A percentile compares a stretch with the other conserved stretches of the same genome.
These are phyloP conservation scores for Tieghemiomyces parasiticus DNA, from an alignment of 192 early-diverging fungal genomes.

Conservation along the genomic window DNA sequence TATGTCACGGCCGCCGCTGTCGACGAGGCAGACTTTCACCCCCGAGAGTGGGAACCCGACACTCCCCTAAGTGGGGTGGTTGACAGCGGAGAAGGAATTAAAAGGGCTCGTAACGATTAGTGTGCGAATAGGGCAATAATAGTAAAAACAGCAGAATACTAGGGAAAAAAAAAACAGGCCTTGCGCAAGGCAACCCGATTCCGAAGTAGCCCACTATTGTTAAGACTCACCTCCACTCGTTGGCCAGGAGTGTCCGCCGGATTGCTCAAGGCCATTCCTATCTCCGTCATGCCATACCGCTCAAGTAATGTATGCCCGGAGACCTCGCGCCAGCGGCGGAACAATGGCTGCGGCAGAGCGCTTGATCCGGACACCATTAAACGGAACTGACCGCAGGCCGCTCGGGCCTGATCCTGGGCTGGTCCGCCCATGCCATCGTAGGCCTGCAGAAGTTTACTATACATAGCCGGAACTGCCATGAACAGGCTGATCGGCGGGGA, in stretches of 20 bases:
- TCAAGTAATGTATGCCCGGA: conserved; percentile 64
- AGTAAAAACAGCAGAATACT: too few relatives aligned
- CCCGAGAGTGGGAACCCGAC: conserved; percentile 64
- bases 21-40: conserved; percentile 42
- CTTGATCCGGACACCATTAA: conserved; percentile 69
- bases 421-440: conserved; percentile 29
- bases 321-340: conserved; percentile 49
- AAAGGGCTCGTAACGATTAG: too few relatives aligned
- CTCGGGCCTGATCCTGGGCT: conserved; percentile 23
- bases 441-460: conserved; percentile 46
- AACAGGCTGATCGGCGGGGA: too few relatives aligned
- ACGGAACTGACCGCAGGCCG: conserved; percentile 45
- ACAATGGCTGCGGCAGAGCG: conserved; percentile 54
- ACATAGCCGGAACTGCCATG: conserved; percentile 87
- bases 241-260: conserved; percentile 24
- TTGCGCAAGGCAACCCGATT: too few relatives aligned
- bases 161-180: too few relatives aligned
- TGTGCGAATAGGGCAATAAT: too few relatives aligned
- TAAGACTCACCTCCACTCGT: conserved; percentile 18
- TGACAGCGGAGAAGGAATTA: too few relatives aligned
- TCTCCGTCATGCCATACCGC: conserved; percentile 81
- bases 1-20: conserved; percentile 29
- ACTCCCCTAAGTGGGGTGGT: conserved; percentile 26
- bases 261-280: conserved; percentile 77
- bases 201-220: too few relatives aligned